Evolutionary conservation across 352 stramenopile species (phyloP), one percentile per base, ranked within the genome.

Genomic region (Phytopythium vexans): DNA sequence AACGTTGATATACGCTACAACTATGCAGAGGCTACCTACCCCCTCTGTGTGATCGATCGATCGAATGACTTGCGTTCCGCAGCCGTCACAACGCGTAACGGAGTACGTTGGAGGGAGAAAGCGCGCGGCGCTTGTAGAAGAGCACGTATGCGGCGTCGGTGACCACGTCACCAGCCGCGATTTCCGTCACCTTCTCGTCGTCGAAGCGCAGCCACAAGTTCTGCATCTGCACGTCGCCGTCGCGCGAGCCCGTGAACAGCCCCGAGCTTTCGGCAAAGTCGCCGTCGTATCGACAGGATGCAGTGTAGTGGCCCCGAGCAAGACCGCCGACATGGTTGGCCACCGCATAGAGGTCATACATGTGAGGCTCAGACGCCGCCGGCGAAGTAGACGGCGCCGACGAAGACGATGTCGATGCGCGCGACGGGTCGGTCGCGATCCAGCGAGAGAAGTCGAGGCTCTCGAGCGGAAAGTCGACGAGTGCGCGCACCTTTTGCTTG

Each of bases 321-420:
- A 99, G 75, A 0, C 88, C 91, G 32, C 97, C 97, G 50, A 98
- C 91, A 57, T 99, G 97, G 74, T 99, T 98, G n/a, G 97, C 92
- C 7, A 99, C 96, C 15, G 89, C 95, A 60, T 98, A 99, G 31
- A 99, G 70, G 62, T 99, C 96, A 58, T 98, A 99, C 21, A 94
- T 63, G 27, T 53, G 57, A 15, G 36, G 6, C 9, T 35, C 27
- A n/a, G 48, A 16, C 3, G 63, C 53, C 44, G 60, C 58, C 12
- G 40, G 38, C 7, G 48, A 45, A 16, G 63, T 62, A 3, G 77
- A 61, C n/a, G 64, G 53, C 27, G 64, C 74, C 21, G 21, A 27
- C 21, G 21, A 27, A 15, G 36, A 12, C 9, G 48, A 39, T 15
- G 48, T 27, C 3, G 63, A 56, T 47, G 60, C 58, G 10, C 37